Conservation (phyloP, 805 yeast genomes). For the Cyberlindnera euphorbiae region DNA sequence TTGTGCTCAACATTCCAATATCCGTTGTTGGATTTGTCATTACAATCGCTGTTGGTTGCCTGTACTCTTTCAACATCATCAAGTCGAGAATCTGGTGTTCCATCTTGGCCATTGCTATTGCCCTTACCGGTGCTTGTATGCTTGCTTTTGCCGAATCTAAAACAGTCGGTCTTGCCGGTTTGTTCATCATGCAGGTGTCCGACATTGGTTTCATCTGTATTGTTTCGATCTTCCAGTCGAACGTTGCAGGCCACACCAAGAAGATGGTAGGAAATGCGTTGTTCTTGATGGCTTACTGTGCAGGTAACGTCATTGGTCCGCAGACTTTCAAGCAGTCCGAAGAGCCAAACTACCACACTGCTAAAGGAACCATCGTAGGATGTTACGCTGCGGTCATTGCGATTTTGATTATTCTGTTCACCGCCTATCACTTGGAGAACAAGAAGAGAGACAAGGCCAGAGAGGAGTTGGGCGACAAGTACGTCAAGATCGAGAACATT, state of each 20-base stretch:
- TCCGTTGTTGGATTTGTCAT: conserved; percentile 28
- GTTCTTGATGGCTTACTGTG: conserved; percentile 59
- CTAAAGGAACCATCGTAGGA: conserved; percentile 33
- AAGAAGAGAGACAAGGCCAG: conserved; percentile 34
- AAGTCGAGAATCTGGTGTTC: conserved; percentile 25
- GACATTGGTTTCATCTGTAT: conserved; percentile 34
- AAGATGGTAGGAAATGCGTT: conserved; percentile 56
- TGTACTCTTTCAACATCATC: conserved; percentile 11
- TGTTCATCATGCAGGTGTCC: conserved; percentile 29
- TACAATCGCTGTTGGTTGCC: conserved; percentile 26
- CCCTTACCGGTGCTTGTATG: conserved; percentile 29
- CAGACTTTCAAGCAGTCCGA: conserved; percentile 56
- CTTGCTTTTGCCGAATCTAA: conserved; percentile 30
- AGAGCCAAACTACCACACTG: conserved; percentile 57
- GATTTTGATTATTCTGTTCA: conserved; percentile 28
- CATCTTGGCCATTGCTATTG: conserved; percentile 18
- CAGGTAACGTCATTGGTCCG: conserved; percentile 70
- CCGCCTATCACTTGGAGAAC: conserved; percentile 35
- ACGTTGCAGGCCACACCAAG: conserved; percentile 75
- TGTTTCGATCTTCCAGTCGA: conserved; percentile 34
- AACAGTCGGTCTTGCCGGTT: conserved; percentile 23
- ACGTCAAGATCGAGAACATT: conserved; percentile 27
- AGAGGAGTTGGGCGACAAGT: conserved; percentile 24
- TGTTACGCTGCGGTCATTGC: conserved; percentile 35
- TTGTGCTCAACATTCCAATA: conserved; percentile 32